Evolutionary conservation across 2,329 filamentous ascomycete genomes (phyloP), one percentile per base, ranked within the genome.

Genomic region (Fusarium staphyleae): DNA sequence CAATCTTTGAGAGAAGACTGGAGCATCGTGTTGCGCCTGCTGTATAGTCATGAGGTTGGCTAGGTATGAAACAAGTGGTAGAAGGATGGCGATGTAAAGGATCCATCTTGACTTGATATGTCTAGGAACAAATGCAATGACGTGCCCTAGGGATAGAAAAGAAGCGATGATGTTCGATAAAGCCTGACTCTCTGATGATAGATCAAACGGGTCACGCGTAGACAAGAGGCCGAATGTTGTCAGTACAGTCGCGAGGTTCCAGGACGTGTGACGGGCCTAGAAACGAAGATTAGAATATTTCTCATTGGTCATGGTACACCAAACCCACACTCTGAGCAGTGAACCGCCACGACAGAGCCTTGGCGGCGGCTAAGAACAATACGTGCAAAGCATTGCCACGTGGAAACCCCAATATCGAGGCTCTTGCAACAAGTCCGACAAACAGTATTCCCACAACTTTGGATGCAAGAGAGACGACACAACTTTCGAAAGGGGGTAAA

Each of bases 291-390:
- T 13, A 32, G 29, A 32, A 10, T 13, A 32, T 32, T 32, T 13
- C 29, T 32, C 13, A 32, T 7, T 13, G 29, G n/a, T n/a, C 29
- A 32, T 5, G 29, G 29, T 7, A 32, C n/a, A 32, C n/a, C n/a
- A 16, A 1, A 66, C 69, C 11, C 63, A 76, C 72, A 19, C 66
- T 57, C 42, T 67, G 64, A 12, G 69, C 65, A 0, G 58, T 60
- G 37, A 70, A 74, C 48, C 66, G 71, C 73, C 74, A 77, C n/a
- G 65, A 59, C 2, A 67, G 47, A 0, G 71, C 67, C 35, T 75
- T 76, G 1, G 54, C 40, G 2, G 69, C 15, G 1, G 69, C 71
- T n/a, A 72, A 32, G 0, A 53, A 13, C 3, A 72, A 10, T 0
- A 60, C 59, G 10, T 58, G 39, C 11, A 55, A 45, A n/a, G 65